These are phyloP conservation scores for Skeletonema costatum DNA, from an alignment of 108 stramenopile species.

Conservation along the genomic window DNA sequence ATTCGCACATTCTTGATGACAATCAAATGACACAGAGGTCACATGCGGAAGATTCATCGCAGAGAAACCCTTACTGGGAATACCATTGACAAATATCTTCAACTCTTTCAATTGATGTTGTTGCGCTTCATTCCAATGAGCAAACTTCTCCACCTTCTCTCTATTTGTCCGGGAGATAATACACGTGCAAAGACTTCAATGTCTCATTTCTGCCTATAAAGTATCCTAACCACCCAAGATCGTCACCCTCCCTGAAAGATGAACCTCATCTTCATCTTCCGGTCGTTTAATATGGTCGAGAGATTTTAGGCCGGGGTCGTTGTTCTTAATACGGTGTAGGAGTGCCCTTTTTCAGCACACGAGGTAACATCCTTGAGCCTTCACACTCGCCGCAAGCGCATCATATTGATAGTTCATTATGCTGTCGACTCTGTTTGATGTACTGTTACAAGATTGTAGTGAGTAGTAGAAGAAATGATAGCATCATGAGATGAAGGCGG, in stretches of 20 bases:
- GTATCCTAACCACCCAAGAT: background rate
- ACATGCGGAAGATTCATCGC: background rate
- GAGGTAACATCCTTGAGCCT: background rate
- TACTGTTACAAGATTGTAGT: no score
- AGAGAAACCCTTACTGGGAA: background rate
- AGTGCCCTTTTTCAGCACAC: background rate
- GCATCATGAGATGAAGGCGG: no score
- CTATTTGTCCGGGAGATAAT: background rate
- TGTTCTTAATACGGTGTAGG: background rate
- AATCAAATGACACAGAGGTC: background rate
- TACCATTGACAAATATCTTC: background rate
- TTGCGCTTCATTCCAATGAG: background rate
- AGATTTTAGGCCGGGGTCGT: background rate
- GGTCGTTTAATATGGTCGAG: no score
- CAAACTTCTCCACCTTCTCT: background rate
- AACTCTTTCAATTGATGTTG: background rate
- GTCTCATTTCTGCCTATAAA: background rate
- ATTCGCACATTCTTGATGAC: background rate
- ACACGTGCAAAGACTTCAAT: background rate
- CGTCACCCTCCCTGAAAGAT: background rate
- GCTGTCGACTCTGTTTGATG: no score
- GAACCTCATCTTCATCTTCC: background rate
- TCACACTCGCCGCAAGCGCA: background rate
- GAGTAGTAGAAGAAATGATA: no score
- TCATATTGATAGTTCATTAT: background rate